phyloP scores from a whole-genome alignment of 345 rosid species.

The Camelina neglecta region DNA sequence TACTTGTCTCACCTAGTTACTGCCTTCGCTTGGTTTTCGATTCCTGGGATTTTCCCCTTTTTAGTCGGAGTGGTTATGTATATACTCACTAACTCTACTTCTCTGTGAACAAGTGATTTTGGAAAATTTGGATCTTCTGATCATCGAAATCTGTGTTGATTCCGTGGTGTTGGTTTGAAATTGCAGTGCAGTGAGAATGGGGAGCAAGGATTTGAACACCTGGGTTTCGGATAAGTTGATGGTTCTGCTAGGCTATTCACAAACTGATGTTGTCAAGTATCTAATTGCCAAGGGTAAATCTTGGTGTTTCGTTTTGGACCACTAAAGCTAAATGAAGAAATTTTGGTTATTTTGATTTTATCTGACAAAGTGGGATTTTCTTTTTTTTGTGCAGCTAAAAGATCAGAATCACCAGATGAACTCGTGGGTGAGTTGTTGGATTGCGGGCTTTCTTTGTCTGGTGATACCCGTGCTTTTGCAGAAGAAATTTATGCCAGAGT shows the following conservation, averaged over 20 bases:
- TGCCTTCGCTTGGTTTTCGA: not conserved
- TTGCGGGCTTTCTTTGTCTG: slow-evolving; percentile 52
- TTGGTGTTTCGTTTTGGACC: slow-evolving; percentile 1
- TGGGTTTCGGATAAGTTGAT: slow-evolving; percentile 82
- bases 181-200: slow-evolving; percentile 49
- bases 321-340: not conserved
- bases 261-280: slow-evolving; percentile 62
- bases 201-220: slow-evolving; percentile 49
- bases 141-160: not conserved
- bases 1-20: not conserved
- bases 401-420: slow-evolving; percentile 59
- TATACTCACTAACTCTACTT: not conserved
- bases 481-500: slow-evolving; percentile 52
- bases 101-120: not conserved
- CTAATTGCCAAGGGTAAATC: slow-evolving; percentile 52
- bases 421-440: slow-evolving; percentile 52
- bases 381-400: slow-evolving; percentile 57
- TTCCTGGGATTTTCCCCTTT: not conserved
- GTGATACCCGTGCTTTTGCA: slow-evolving; percentile 52
- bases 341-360: not conserved
- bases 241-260: slow-evolving; percentile 69
- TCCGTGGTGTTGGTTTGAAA: not conserved
- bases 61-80: not conserved
- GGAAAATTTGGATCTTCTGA: not conserved
- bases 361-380: not conserved